Evolutionary conservation across 371 early-diverging fungal genomes (phyloP).

Genomic region (Mortierella sp.): DNA sequence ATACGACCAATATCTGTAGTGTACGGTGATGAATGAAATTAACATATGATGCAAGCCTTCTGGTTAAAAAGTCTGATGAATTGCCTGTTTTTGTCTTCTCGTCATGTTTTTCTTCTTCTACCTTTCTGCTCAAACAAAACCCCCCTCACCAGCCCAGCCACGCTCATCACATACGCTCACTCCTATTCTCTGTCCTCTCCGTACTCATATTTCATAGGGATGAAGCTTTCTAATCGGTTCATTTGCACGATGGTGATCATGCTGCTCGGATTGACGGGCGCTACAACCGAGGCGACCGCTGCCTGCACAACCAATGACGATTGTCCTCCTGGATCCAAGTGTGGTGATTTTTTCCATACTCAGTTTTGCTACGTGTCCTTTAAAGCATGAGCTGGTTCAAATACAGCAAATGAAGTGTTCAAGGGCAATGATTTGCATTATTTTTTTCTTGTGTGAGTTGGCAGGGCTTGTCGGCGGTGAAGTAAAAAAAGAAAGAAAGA

Average conservation of each 20-base stretch:
- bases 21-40: no score
- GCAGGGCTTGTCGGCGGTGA: no score
- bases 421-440: no score
- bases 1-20: no score
- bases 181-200: background rate
- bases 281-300: background rate
- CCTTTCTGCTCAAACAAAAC: background rate
- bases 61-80: no score
- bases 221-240: background rate
- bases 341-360: background rate
- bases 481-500: no score
- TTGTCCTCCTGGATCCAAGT: background rate
- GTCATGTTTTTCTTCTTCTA: background rate
- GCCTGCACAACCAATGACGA: background rate
- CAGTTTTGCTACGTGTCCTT: background rate
- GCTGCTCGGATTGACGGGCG: background rate
- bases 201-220: background rate
- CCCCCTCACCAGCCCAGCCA: background rate
- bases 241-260: background rate
- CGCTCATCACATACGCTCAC: background rate
- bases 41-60: no score
- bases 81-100: background rate
- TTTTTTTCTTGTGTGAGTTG: no score
- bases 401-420: no score
- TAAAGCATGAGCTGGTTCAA: no score